A percentile compares a stretch with the other conserved stretches of the same genome.
These are phyloP conservation scores for Oidiodendron maius DNA, from an alignment of 495 filamentous ascomycete genomes.

Conservation along the genomic window DNA sequence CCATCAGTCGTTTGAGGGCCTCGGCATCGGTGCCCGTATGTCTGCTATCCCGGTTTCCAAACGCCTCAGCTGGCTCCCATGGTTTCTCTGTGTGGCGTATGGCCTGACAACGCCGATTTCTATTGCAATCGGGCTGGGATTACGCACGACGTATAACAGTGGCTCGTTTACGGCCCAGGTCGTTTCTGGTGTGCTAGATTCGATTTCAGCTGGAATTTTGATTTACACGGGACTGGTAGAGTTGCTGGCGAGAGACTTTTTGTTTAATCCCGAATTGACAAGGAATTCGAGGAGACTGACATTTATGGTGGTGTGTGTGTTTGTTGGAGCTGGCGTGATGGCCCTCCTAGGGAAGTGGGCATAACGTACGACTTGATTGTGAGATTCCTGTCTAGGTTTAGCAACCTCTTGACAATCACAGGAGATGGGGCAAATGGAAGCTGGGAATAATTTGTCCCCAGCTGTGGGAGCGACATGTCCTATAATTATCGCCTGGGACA, in stretches of 20 bases:
- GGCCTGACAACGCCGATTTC: constrained; percentile 68
- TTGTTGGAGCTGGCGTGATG: constrained; percentile 65
- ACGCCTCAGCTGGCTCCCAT: constrained; percentile 51
- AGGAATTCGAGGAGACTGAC: constrained; percentile 48
- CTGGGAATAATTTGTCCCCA: no score
- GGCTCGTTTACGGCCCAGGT: constrained; percentile 55
- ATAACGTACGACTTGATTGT: no score
- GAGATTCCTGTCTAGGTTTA: no score
- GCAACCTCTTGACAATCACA: no score
- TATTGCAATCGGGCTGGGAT: constrained; percentile 66
- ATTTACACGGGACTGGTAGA: constrained; percentile 75
- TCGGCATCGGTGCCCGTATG: constrained; percentile 65
- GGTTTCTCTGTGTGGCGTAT: constrained; percentile 54
- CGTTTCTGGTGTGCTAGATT: constrained; percentile 69
- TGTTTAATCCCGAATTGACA: constrained; percentile 68
- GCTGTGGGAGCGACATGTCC: no score
- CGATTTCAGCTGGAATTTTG: constrained; percentile 74
- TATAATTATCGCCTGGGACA: no score
- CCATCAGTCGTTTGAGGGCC: constrained; percentile 68
- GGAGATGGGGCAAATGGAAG: no score
- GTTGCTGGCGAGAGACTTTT: constrained; percentile 79
- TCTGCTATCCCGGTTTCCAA: constrained; percentile 61
- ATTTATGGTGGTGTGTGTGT: constrained; percentile 54
- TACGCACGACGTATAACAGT: constrained; percentile 55
- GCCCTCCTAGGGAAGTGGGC: constrained; percentile 76